Evolutionary conservation across 2,329 filamentous ascomycete genomes (phyloP).

Genomic region (Neofusicoccum umdonicola): DNA sequence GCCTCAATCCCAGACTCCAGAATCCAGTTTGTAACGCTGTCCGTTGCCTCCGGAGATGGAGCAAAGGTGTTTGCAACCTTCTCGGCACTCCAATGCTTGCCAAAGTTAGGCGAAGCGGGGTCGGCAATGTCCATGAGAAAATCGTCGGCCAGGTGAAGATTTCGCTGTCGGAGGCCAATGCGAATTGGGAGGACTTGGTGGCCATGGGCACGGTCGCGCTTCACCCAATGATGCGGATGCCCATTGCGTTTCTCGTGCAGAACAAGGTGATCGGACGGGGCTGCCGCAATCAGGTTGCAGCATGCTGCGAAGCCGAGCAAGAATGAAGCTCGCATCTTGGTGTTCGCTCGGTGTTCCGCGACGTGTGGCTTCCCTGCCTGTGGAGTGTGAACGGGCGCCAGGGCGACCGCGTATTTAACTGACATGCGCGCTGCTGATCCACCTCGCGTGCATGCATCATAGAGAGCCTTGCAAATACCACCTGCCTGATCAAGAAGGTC

Average conservation of each 20-base stretch:
- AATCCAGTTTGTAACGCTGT: conserved; percentile 27
- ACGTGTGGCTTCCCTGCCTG: no score
- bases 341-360: neutral
- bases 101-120: conserved; percentile 27
- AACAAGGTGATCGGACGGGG: neutral
- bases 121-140: conserved; percentile 19
- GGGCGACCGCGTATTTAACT: neutral
- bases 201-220: neutral
- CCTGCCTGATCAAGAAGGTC: neutral
- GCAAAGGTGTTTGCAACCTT: conserved; percentile 29
- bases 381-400: neutral
- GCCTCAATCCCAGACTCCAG: neutral
- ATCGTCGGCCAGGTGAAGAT: conserved; percentile 9
- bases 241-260: conserved; percentile 1
- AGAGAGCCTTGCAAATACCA: neutral
- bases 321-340: neutral
- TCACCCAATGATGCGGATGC: neutral
- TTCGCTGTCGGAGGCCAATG: conserved; percentile 28
- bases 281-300: neutral
- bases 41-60: conserved; percentile 24
- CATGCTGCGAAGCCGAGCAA: neutral
- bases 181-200: conserved; percentile 25
- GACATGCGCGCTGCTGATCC: neutral
- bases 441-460: no score
- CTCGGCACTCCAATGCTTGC: conserved; percentile 29